These are phyloP conservation scores for Mimosa bimucronata DNA, from an alignment of 306 rosid genomes.

Conservation along the genomic window DNA sequence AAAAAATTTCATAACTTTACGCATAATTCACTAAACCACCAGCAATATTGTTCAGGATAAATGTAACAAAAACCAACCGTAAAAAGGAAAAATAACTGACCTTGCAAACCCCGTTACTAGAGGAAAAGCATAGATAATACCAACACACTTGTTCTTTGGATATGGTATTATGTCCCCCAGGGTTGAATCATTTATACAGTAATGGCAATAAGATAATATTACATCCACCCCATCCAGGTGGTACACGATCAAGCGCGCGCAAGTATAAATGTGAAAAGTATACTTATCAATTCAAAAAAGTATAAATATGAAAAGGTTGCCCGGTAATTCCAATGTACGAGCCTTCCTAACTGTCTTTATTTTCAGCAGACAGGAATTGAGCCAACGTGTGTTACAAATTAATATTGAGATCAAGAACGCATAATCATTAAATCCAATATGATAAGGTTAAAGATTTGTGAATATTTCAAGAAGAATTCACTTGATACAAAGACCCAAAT, in stretches of 20 bases:
- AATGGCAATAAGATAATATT: conserved; percentile 83
- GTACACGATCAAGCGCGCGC: conserved; percentile 86
- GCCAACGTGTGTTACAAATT: background rate
- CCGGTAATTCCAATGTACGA: conserved; percentile 90
- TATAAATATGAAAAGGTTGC: no score
- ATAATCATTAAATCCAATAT: background rate
- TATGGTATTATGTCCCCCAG: conserved; percentile 84
- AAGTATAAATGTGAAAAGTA: conserved; percentile 72
- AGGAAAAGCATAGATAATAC: conserved; percentile 83
- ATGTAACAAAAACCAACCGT: no score
- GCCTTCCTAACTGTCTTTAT: conserved; percentile 80
- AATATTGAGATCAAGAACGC: background rate
- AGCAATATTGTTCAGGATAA: no score
- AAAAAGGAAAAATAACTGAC: no score
- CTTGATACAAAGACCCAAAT: conserved; percentile 86
- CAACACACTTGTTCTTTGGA: conserved; percentile 83
- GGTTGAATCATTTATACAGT: conserved; percentile 68
- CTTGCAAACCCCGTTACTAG: conserved; percentile 92
- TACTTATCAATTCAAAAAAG: no score
- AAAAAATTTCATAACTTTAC: no score
- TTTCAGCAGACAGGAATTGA: conserved; percentile 76
- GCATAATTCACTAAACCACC: no score
- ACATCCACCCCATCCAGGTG: conserved; percentile 80
- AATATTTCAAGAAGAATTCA: conserved; percentile 18
- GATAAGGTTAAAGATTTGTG: background rate